A percentile compares a stretch with the other conserved stretches of the same genome.
phyloP scores from a whole-genome alignment of 257 asterid genomes.

The Solanum chmielewskii region DNA sequence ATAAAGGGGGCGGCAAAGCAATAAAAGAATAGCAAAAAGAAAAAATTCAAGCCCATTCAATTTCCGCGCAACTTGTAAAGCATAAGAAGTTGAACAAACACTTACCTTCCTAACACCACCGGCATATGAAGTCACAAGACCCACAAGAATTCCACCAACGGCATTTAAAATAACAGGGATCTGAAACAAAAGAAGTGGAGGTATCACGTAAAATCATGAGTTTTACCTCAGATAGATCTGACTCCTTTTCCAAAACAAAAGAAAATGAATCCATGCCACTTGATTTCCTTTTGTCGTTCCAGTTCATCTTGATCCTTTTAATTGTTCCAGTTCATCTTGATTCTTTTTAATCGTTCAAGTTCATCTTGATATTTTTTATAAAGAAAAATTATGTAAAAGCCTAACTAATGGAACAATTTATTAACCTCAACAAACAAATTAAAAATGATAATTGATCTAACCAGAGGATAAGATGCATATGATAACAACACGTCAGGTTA shows the following conservation, averaged over 20 bases:
- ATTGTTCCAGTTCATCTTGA: not conserved
- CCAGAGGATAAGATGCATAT: not conserved
- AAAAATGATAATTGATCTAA: not conserved
- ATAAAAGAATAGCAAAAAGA: not conserved
- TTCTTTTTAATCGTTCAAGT: not conserved
- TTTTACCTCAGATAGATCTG: not conserved
- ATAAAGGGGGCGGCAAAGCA: not conserved
- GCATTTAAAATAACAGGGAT: constrained; percentile 82
- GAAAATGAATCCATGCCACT: not conserved
- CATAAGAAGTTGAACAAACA: not conserved
- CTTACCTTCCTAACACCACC: constrained; percentile 94
- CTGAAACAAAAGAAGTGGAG: constrained; percentile 32
- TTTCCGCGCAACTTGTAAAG: not conserved
- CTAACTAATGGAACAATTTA: not conserved
- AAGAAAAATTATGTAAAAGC: not conserved
- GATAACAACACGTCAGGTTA: not conserved
- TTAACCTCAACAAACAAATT: not conserved
- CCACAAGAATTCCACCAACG: constrained; percentile 94
- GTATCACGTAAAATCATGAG: not conserved
- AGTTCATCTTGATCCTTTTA: not conserved
- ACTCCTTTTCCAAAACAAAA: not conserved
- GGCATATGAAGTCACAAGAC: constrained; percentile 89
- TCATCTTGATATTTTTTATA: not conserved
- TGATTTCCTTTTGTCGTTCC: not conserved
- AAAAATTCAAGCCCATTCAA: not conserved